These are phyloP conservation scores for Ceratobasidium sp. DNA, from an alignment of 1,284 basidiomycete species.

Conservation along the genomic window DNA sequence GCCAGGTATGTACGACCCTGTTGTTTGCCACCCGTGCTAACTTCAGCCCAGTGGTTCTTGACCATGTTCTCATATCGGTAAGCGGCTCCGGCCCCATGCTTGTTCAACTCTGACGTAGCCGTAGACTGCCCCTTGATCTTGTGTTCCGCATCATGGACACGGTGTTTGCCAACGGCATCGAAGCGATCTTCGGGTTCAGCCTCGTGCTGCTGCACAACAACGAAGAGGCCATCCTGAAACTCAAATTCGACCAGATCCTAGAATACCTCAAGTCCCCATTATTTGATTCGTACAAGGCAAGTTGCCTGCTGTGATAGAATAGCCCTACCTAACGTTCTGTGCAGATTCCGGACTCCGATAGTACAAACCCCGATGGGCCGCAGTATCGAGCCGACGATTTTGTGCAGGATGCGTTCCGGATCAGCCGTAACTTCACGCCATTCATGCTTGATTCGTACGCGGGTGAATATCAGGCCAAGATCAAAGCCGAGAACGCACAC, in stretches of 20 bases:
- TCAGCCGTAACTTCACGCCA: constrained; percentile 74
- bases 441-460: constrained; percentile 91
- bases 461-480: constrained; percentile 82
- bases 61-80: constrained; percentile 95
- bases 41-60: constrained; percentile 90
- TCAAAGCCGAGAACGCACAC: constrained; percentile 74
- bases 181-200: constrained; percentile 96
- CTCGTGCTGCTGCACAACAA: constrained; percentile 87
- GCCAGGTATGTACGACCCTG: constrained; percentile 46
- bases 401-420: constrained; percentile 80
- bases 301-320: constrained; percentile 32
- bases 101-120: constrained; percentile 21
- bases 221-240: constrained; percentile 74
- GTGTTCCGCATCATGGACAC: constrained; percentile 96
- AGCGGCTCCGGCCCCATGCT: constrained; percentile 42
- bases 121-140: constrained; percentile 91
- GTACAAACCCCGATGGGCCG: constrained; percentile 45
- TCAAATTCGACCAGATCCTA: constrained; percentile 91
- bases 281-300: constrained; percentile 81
- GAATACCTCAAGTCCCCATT: constrained; percentile 78
- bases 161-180: constrained; percentile 94
- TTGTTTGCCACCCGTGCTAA: background rate
- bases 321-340: constrained; percentile 2
- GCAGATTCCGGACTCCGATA: constrained; percentile 31
- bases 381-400: constrained; percentile 79